Evolutionary conservation across 1,139 yeast genomes (phyloP), one percentile per base, ranked within the genome.

Genomic region (Hemisphaericaspora xylofermentans): DNA sequence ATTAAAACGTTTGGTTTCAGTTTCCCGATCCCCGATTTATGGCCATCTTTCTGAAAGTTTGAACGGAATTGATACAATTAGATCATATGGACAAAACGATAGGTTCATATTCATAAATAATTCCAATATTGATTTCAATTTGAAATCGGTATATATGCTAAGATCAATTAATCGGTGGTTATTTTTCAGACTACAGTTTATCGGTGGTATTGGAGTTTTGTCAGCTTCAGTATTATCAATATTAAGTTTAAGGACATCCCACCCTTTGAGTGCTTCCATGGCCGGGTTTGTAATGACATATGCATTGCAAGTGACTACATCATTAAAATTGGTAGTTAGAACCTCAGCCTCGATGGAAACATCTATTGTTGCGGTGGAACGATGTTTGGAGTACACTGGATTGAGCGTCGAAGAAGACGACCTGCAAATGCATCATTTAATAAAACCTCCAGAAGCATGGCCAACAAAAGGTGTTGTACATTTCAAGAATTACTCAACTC

Each of bases 41-140:
- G 82, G 86, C 0, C 82, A 80, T 49, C 63, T 82, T 36, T 82
- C 81, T 44, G 88, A 82, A 54, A 76, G 82, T 18, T 61, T 82
- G 33, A 66, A 67, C 32, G 88, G 88, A 1, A 70, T 77, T 37
- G 81, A 77, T 38, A 82, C 84, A 3, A 74, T 82, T 32, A 61
- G 76, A 43, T 87, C 88, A 0, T 82, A 67, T 47, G 51, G 67
- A 19, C 85, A 82, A 45, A 56, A 61, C 21, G 68, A 63, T 4
- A 70, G 88, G 46, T 84, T 83, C 56, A 66, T 64, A 34, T 72
- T 64, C 42, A 66, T 79, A 41, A 81, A 81, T 52, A 76, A 73
- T 44, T 73, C 76, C 39, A 81, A 83, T 45, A 68, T 86, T 34
- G 84, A 84, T 49, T 78, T 77, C 54, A 80, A 84, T 58, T 63